phyloP scores from a whole-genome alignment of 73 alveolate genomes.

The Tetrahymena thermophila region DNA sequence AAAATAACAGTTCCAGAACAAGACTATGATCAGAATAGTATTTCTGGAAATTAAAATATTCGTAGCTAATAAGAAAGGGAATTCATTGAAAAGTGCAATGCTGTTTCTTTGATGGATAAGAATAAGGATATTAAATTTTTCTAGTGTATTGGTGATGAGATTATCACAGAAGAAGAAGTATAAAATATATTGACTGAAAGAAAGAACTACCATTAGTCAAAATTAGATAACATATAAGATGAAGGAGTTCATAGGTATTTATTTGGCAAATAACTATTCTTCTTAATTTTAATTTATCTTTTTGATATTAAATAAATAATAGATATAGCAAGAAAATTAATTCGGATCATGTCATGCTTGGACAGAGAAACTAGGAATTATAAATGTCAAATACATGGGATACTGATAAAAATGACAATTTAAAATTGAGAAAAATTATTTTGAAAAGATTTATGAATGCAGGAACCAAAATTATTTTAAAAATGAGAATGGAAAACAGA shows the following conservation, averaged over 20 bases:
- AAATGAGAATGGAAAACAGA: slow-evolving; percentile 34
- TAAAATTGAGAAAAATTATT: slow-evolving; percentile 16
- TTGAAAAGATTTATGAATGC: slow-evolving; percentile 34
- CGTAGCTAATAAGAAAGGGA: slow-evolving; percentile 6
- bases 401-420: slow-evolving; percentile 32
- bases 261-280: not conserved
- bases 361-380: not conserved
- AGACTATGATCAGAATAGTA: not conserved
- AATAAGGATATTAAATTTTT: slow-evolving; percentile 42
- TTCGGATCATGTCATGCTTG: slow-evolving; percentile 24
- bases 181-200: slow-evolving; percentile 11
- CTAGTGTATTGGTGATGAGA: slow-evolving; percentile 36
- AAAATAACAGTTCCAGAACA: not conserved
- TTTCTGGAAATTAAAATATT: not conserved
- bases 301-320: not conserved
- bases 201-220: not conserved
- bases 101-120: slow-evolving; percentile 22
- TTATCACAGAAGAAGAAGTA: not conserved
- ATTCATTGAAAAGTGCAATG: slow-evolving; percentile 25
- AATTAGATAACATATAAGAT: not conserved
- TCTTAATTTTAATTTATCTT: not conserved
- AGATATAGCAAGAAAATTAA: slow-evolving; percentile 9
- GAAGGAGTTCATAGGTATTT: slow-evolving; percentile 9
- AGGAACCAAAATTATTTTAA: slow-evolving; percentile 24
- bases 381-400: slow-evolving; percentile 12